These are phyloP conservation scores for Fusarium sp. DNA, from an alignment of 2,329 filamentous ascomycete genomes.

Conservation along the genomic window DNA sequence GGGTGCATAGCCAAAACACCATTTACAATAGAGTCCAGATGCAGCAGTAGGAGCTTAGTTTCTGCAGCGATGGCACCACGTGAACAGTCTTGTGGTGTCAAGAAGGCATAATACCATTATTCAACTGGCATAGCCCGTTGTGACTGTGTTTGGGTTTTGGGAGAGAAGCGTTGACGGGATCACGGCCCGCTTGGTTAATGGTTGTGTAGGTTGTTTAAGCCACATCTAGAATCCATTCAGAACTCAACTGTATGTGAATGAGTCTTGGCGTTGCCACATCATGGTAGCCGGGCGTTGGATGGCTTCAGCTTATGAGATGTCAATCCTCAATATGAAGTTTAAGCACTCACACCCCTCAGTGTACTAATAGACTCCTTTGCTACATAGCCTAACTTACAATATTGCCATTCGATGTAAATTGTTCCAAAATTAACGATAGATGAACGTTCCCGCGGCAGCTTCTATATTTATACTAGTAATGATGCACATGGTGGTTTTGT, in stretches of 20 bases:
- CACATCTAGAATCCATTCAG: background rate
- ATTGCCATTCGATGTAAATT: too few relatives aligned
- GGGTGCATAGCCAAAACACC: background rate
- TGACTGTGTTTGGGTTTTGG: background rate
- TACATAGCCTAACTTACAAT: too few relatives aligned
- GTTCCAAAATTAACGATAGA: too few relatives aligned
- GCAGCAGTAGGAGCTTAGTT: background rate
- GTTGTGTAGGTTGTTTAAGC: background rate
- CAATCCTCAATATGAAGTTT: background rate
- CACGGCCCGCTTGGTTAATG: background rate
- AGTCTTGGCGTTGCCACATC: background rate
- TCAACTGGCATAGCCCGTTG: background rate
- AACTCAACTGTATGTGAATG: background rate
- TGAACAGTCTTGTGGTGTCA: constrained; percentile 8
- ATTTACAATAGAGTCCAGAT: background rate
- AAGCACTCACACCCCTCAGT: too few relatives aligned
- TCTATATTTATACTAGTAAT: background rate
- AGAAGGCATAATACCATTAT: constrained; percentile 1
- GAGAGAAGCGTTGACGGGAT: background rate
- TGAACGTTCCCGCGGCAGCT: too few relatives aligned
- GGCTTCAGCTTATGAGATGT: background rate
- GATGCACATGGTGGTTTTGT: background rate
- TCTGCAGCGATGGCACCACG: constrained; percentile 28
- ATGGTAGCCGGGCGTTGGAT: background rate
- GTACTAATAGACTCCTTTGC: too few relatives aligned